Base-by-base conservation (phyloP, 1,284 basidiomycete genomes). In the Trichosporon sp. region DNA sequence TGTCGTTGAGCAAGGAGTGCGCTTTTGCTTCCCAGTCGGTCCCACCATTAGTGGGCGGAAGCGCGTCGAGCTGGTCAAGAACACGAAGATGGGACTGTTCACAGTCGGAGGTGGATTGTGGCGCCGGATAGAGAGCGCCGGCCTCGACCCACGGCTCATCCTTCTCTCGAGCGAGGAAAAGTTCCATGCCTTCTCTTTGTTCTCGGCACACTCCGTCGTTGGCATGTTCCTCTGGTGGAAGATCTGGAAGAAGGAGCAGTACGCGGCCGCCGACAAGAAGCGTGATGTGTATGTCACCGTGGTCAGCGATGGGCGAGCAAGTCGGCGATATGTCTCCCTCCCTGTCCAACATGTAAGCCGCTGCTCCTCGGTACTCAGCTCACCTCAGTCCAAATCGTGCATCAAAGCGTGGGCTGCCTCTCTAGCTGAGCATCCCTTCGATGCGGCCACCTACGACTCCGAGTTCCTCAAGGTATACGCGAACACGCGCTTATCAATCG, bases 191-290 rank as follows among this genome's bases (percentile, higher is more conserved):
- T 27, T 27, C 3, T 54, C 49, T n/a, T 14, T 54, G 6, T 54
- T 54, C 49, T 54, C 49, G 14, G 49, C 49, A n/a, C 49, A 54
- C 49, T n/a, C 27, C 27, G 8, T 54, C 25, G 49, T 27, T 7
- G 49, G 49, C 27, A n/a, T 54, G 49, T 54, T 54, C 25, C 27
- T 54, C 16, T 54, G 49, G 49, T 54, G 49, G 49, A 54, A 54
- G 29, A 54, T 54, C 29, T 54, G 49, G 49, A 54, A 29, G 49
- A 54, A 54, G 49, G 49, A 54, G 49, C 49, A 54, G 49, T 54
- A 54, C 27, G 49, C 49, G 1, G 49, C 49, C 7, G 6, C 25
- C 25, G 49, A 54, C 5, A 29, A 54, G 49, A 54, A 54, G 8
- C 49, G 49, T 2, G 25, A 29, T 5, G 31, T 54, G 16, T 29